Evolutionary conservation across 1,139 yeast species (phyloP).

Genomic region (Kodamaea derodonti): DNA sequence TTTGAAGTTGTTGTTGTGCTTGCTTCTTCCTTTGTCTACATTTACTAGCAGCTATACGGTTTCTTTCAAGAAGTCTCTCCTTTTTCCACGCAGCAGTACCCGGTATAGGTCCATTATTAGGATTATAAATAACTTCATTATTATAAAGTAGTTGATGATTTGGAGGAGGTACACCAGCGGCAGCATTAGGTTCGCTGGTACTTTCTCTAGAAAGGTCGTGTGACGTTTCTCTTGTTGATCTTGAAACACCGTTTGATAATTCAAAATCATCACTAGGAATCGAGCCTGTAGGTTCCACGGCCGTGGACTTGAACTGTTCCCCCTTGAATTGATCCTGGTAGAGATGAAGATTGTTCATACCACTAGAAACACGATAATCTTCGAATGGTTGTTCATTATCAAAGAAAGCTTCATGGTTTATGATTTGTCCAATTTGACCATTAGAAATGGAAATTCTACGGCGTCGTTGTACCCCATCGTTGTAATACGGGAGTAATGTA

Average conservation of each 20-base stretch:
- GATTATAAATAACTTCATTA: conserved; percentile 61
- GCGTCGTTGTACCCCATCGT: conserved; percentile 47
- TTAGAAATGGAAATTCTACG: conserved; percentile 69
- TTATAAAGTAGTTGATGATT: conserved; percentile 53
- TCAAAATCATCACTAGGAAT: not conserved
- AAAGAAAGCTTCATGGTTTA: conserved; percentile 43
- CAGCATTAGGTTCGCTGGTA: conserved; percentile 4
- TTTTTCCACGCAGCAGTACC: conserved; percentile 81
- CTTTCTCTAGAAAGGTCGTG: too few relatives aligned
- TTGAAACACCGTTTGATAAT: not conserved
- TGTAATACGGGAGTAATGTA: conserved; percentile 37
- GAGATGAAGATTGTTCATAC: not conserved
- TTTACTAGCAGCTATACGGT: conserved; percentile 71
- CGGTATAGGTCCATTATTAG: conserved; percentile 64
- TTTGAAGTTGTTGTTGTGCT: conserved; percentile 62
- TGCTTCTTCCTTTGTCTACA: conserved; percentile 74
- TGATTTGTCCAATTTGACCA: conserved; percentile 74
- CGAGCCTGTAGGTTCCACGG: not conserved
- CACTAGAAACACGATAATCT: conserved; percentile 7
- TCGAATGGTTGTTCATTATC: conserved; percentile 20
- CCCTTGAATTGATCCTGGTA: not conserved
- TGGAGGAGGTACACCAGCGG: conserved; percentile 52
- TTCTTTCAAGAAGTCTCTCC: conserved; percentile 64
- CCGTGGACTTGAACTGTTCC: not conserved
- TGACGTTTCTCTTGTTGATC: not conserved